Evolutionary conservation across 495 filamentous ascomycete genomes (phyloP), one percentile per base, ranked within the genome.

Genomic region (Annulohypoxylon maeteangense): DNA sequence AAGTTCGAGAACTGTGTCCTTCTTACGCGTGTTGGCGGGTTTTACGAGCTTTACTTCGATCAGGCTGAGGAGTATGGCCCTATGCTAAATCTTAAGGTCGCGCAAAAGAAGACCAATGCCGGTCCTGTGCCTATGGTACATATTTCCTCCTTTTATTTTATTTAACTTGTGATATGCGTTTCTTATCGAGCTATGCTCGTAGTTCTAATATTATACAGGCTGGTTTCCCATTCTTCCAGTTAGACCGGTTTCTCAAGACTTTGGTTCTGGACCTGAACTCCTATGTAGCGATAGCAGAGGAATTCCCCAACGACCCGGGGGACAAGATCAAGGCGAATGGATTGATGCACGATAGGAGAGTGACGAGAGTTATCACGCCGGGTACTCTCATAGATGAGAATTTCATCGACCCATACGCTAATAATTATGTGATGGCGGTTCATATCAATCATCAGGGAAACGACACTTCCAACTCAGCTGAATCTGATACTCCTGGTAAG

Each of bases 301-400:
- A 99, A 75, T 94, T 96, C 70, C 87, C 90, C 0, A 90, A 91
- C 66, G 84, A 87, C 66, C 79, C 87, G 44, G 86, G 90, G 36
- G 83, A 85, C 40, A 92, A 88, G 80, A 81, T 87, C 44, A 92
- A 90, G 63, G 86, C 88, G 11, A 91, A 92, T 6, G 92, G 92
- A 2, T 81, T 96, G 55, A 80, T 92, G 78, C 96, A 94, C 75
- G 92, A 94, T 74, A 90, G 95, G 44, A 88, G 84, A 67, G 92
- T 99, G 14, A 87, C 92, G 44, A 89, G 95, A 42, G 90, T 98
- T 60, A 87, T 99, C 76, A 97, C 95, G 0, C 94, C 96, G 0
- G 95, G 95, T 7, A 99, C 95, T 0, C 80, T 98, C 45, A 97
- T 98, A 71, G 95, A 99, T 78, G 96, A 99, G 79, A 93, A 94